phyloP scores from a whole-genome alignment of 192 early-diverging fungal species.

The Physocladia obscura region DNA sequence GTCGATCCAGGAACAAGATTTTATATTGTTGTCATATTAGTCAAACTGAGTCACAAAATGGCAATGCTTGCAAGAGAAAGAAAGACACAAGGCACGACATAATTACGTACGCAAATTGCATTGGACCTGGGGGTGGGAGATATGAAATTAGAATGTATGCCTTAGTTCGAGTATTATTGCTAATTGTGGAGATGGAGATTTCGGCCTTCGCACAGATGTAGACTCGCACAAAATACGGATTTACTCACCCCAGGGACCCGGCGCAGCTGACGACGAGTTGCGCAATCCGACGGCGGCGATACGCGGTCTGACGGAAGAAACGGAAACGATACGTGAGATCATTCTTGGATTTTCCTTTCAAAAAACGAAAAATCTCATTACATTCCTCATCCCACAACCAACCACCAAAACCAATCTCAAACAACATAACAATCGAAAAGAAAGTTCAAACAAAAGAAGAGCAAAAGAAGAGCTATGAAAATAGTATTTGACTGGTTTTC shows the following conservation, averaged over 20 bases:
- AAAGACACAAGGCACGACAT: no score
- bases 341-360: constrained; percentile 1
- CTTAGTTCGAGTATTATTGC: no score
- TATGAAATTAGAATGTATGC: no score
- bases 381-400: not conserved
- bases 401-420: not conserved
- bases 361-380: constrained; percentile 3
- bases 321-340: not conserved
- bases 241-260: constrained; percentile 25
- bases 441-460: constrained; percentile 6
- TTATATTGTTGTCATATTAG: no score
- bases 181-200: no score
- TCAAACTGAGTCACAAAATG: no score
- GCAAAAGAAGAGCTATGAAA: no score
- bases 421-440: not conserved
- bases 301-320: not conserved
- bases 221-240: no score
- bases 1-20: no score
- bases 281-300: not conserved
- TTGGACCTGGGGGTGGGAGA: constrained; percentile 3
- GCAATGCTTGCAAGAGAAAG: no score
- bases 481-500: no score
- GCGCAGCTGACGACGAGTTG: constrained; percentile 14
- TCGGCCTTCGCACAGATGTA: no score
- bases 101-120: constrained; percentile 17